These are phyloP conservation scores for Epichloe bromicola DNA, from an alignment of 2,329 filamentous ascomycete genomes.

Conservation along the genomic window DNA sequence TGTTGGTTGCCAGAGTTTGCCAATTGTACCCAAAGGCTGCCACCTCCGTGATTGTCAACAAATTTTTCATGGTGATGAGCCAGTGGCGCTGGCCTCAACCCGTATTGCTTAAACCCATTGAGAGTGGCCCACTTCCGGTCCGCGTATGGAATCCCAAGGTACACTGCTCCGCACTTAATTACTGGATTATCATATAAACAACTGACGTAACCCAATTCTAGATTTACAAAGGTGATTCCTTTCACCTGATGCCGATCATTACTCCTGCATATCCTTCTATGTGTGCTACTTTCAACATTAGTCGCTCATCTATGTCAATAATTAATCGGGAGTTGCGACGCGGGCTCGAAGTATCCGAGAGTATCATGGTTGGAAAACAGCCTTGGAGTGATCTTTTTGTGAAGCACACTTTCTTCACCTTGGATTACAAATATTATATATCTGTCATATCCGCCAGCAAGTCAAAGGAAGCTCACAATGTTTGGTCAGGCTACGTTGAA, in stretches of 20 bases:
- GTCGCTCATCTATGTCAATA: constrained; percentile 69
- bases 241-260: constrained; percentile 94
- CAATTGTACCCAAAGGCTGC: constrained; percentile 92
- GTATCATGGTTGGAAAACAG: constrained; percentile 63
- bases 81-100: constrained; percentile 91
- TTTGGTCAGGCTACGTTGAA: constrained; percentile 86
- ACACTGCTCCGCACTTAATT: constrained; percentile 6
- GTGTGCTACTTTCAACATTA: constrained; percentile 94
- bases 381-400: constrained; percentile 74
- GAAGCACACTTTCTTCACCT: constrained; percentile 86
- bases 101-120: constrained; percentile 79
- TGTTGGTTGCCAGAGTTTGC: constrained; percentile 90
- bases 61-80: constrained; percentile 87
- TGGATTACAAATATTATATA: constrained; percentile 91
- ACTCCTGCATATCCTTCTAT: constrained; percentile 95
- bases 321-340: constrained; percentile 73
- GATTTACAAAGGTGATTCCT: constrained; percentile 67
- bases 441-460: constrained; percentile 73
- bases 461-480: constrained; percentile 70
- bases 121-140: constrained; percentile 67
- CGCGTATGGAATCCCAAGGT: constrained; percentile 92
- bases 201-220: constrained; percentile 19
- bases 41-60: constrained; percentile 75
- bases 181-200: not conserved
- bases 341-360: constrained; percentile 62